These are phyloP conservation scores for Vickermania ingenoplastis DNA, from an alignment of 208 protist species.

Conservation along the genomic window DNA sequence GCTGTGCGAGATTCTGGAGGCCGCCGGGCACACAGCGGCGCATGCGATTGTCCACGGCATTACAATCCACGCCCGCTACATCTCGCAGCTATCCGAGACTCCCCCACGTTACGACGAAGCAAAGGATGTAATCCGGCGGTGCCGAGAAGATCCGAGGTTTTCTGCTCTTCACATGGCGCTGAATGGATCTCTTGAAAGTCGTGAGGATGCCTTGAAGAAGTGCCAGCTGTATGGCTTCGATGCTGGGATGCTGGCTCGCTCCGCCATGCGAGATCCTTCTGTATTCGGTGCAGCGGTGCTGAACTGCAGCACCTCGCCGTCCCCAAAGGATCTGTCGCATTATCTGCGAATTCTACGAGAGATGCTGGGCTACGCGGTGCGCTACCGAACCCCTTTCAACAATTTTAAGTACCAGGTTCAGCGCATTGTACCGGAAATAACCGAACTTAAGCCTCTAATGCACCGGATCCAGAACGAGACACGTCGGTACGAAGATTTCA, in stretches of 20 bases:
- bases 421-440: slow-evolving; percentile 55
- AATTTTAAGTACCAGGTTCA: slow-evolving; percentile 88
- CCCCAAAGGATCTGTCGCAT: slow-evolving; percentile 4
- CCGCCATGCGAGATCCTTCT: slow-evolving; percentile 90
- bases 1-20: slow-evolving; percentile 42
- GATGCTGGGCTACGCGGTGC: slow-evolving; percentile 41
- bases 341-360: slow-evolving; percentile 27
- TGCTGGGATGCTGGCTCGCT: slow-evolving; percentile 92
- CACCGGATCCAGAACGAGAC: slow-evolving; percentile 30
- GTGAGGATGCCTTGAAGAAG: slow-evolving; percentile 33
- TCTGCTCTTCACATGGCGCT: slow-evolving; percentile 51
- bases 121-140: slow-evolving; percentile 27
- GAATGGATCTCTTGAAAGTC: slow-evolving; percentile 51
- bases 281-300: slow-evolving; percentile 49
- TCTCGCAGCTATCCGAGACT: slow-evolving; percentile 41
- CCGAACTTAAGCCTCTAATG: slow-evolving; percentile 56
- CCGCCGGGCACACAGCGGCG: slow-evolving; percentile 24
- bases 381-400: slow-evolving; percentile 55
- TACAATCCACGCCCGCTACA: slow-evolving; percentile 75
- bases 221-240: slow-evolving; percentile 56
- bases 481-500: slow-evolving; percentile 55
- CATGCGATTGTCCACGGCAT: slow-evolving; percentile 56
- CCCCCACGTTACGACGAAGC: slow-evolving; percentile 51
- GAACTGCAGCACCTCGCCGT: not conserved
- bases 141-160: slow-evolving; percentile 18